Evolutionary conservation across 2,329 filamentous ascomycete species (phyloP), one percentile per base, ranked within the genome.

Genomic region (Aaosphaeria pasadenensis): DNA sequence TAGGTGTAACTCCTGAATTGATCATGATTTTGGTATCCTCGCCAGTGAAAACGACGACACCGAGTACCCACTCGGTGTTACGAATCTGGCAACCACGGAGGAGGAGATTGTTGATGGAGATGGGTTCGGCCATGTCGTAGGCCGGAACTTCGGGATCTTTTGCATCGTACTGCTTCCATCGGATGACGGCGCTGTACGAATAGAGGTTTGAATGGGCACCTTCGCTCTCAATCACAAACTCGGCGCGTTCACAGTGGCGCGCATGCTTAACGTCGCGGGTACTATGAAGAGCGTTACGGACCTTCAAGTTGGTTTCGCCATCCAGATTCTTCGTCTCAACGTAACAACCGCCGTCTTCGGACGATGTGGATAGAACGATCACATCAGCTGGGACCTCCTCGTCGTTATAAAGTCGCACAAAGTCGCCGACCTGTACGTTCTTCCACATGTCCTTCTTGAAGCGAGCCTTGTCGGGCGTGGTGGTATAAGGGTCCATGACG

Each of bases 21-120:
- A 96, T 88, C 94, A 99, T 99, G 69, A 96, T 97, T 75, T 97
- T 99, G 32, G 92, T 96, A 69, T 99, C 92, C 64, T 91, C 85
- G 32, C 94, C 94, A 11, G 94, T 97, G 72, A 95, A 99, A 13
- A 95, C 78, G 43, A 97, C 92, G 3, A 99, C 82, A 45, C 91
- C 94, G 5, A 99, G 80, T 46, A 91, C 81, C 94, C 94, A 99
- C 64, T 97, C 91, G 0, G 94, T 99, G 69, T 97, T 99, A 56
- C 91, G 85, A 43, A 99, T 74, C 59, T 91, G 95, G 73, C 91
- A 96, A 47, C 94, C 94, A 77, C 94, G 88, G 40, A 99, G 83
- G 30, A 99, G 81, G 54, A 97, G 72, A 64, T 99, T 99, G 77
- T 96, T 96, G 71, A 99, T 96, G 5, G 86, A 86, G 48, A 99